phyloP scores from a whole-genome alignment of 495 filamentous ascomycete species.

The Podospora conica region DNA sequence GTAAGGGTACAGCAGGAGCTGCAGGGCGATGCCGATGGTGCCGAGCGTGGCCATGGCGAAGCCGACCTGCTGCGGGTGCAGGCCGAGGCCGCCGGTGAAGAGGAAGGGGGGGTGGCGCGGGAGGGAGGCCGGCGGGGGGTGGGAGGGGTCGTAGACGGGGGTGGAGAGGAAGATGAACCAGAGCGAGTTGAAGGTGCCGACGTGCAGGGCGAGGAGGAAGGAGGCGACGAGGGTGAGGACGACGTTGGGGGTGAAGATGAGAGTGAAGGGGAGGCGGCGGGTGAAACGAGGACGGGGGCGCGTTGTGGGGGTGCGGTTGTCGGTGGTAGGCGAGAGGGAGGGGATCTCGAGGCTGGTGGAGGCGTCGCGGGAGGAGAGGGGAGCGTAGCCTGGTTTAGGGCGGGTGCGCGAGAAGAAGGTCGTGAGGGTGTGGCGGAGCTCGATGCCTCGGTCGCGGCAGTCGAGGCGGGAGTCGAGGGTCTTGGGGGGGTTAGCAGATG shows the following conservation, averaged over 20 bases:
- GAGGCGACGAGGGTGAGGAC: conserved; percentile 56
- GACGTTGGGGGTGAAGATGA: conserved; percentile 77
- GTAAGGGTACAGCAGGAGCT: conserved; percentile 69
- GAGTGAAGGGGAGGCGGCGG: conserved; percentile 55
- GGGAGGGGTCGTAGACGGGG: conserved; percentile 54
- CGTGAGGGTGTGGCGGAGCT: conserved; percentile 27
- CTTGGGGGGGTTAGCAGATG: conserved; percentile 33
- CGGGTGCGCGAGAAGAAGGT: conserved; percentile 12
- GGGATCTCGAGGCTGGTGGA: conserved; percentile 24
- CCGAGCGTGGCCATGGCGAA: conserved; percentile 74
- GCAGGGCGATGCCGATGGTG: conserved; percentile 66
- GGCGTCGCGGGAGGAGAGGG: conserved; percentile 15
- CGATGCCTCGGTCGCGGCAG: conserved; percentile 45
- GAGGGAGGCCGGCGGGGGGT: conserved; percentile 24
- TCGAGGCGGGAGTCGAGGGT: conserved; percentile 46
- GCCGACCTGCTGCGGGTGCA: conserved; percentile 68
- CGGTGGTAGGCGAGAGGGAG: conserved; percentile 1
- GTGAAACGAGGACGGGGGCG: conserved; percentile 28
- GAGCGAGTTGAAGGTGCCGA: conserved; percentile 77
- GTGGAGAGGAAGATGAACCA: conserved; percentile 84
- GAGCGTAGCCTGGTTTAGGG: conserved; percentile 10
- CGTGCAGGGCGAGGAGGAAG: conserved; percentile 66
- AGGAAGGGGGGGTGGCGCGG: conserved; percentile 54
- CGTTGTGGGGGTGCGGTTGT: conserved; percentile 5
- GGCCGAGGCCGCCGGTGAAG: conserved; percentile 76